Base-by-base conservation (phyloP, 2,329 filamentous ascomycete species). In the Ophiocordyceps camponoti-rufipedis region DNA sequence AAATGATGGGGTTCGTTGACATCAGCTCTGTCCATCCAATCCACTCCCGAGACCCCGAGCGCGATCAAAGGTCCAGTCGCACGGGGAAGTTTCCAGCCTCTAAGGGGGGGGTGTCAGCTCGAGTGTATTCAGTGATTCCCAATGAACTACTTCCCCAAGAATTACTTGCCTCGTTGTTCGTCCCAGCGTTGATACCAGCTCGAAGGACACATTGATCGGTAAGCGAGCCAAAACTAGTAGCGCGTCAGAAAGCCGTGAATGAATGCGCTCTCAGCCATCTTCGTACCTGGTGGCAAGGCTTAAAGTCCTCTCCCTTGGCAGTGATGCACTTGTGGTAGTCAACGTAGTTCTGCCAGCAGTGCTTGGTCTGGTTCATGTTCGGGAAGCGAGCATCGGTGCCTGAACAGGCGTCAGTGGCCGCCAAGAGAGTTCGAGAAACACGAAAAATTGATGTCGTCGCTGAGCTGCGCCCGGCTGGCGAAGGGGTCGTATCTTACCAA, bases 321-420 rank as follows among this genome's bases (percentile, higher is more conserved):
- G 82, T 74, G 69, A 95, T 87, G 75, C 91, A 98, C 79, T 98
- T 98, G 81, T 98, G 85, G 78, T 98, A 96, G 70, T 98, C 91
- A 73, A 98, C 91, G 72, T 98, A 98, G 79, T 98, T 98, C 69
- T 98, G 93, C 91, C 91, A 98, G 85, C 91, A 98, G 80, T 98
- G 88, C 83, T 95, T 95, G 71, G 88, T 83, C 74, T 91, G 85
- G 75, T 98, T 98, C 75, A 80, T 73, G 76, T 98, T 94, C 62
- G 91, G 91, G 74, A 96, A 98, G 67, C 91, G 89, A 69, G 91
- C 91, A 67, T 98, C 91, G 74, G 93, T 94, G 75, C 91, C 91
- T 95, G 50, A 43, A 45, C 18, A 8, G 28, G 6, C 16, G 31
- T 55, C 31, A 54, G 52, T 43, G 45, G 50, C 33, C 41, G 11